A percentile compares a stretch with the other conserved stretches of the same genome.
phyloP scores from a whole-genome alignment of 768 basidiomycete genomes.

The Pholiota microspora region DNA sequence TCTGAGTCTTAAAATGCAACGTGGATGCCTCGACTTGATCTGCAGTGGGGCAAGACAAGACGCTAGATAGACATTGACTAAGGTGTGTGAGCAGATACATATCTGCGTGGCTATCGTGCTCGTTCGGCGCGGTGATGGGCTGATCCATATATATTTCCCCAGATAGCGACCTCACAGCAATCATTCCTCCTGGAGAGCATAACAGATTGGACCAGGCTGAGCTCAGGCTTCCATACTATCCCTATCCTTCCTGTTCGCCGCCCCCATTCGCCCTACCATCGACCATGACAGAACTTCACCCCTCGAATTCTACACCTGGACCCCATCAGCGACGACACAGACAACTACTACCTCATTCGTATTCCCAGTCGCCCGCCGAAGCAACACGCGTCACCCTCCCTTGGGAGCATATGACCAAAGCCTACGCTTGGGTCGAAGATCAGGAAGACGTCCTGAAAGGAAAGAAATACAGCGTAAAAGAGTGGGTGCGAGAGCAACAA shows the following conservation, averaged over 20 bases:
- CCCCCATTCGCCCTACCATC: background rate
- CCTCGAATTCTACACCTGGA: constrained; percentile 13
- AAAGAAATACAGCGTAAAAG: constrained; percentile 43
- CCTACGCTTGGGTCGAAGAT: constrained; percentile 51
- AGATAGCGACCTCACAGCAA: constrained; percentile 8
- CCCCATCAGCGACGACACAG: constrained; percentile 8
- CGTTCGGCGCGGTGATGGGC: constrained; percentile 16
- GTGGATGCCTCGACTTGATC: constrained; percentile 18
- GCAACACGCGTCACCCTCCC: constrained; percentile 19
- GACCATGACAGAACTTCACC: constrained; percentile 8
- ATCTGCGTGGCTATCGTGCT: constrained; percentile 35
- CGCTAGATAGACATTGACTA: constrained; percentile 1
- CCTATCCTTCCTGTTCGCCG: background rate
- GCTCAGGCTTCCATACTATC: constrained; percentile 12
- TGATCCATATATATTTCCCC: constrained; percentile 16
- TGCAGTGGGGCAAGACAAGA: background rate
- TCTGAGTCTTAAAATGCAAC: constrained; percentile 8
- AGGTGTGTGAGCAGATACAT: constrained; percentile 9
- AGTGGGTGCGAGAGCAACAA: constrained; percentile 67
- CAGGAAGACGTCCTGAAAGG: constrained; percentile 43
- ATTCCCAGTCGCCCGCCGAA: constrained; percentile 8
- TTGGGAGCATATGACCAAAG: constrained; percentile 36
- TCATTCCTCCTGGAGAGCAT: constrained; percentile 16
- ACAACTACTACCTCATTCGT: background rate
- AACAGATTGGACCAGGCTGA: constrained; percentile 13